A percentile compares a stretch with the other conserved stretches of the same genome.
Evolutionary conservation across 2,329 filamentous ascomycete genomes (phyloP).

Genomic region (Pezicula carpinea): DNA sequence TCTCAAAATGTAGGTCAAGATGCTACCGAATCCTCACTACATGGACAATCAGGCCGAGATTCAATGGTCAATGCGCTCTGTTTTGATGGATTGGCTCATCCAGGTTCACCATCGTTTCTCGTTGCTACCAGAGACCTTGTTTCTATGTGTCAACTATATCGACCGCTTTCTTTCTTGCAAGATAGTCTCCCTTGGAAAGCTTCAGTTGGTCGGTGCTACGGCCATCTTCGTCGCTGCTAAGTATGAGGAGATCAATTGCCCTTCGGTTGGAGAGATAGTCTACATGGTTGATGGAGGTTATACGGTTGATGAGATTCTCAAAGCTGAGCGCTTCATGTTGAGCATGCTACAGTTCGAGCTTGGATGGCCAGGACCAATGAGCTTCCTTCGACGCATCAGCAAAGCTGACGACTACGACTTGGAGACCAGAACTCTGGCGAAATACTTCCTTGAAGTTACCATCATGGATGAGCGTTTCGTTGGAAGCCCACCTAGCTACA

Average conservation of each 20-base stretch:
- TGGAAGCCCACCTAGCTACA: slow-evolving; percentile 81
- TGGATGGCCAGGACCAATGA: slow-evolving; percentile 98
- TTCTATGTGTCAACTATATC: slow-evolving; percentile 93
- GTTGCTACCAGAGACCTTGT: slow-evolving; percentile 89
- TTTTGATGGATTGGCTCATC: slow-evolving; percentile 96
- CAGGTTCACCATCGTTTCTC: slow-evolving; percentile 92
- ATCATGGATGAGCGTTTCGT: slow-evolving; percentile 99
- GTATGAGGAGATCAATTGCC: slow-evolving; percentile 98
- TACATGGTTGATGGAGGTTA: slow-evolving; percentile 98
- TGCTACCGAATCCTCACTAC: slow-evolving; percentile 87
- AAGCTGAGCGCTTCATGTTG: slow-evolving; percentile 97
- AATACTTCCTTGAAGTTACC: slow-evolving; percentile 95
- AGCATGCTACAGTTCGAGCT: slow-evolving; percentile 94
- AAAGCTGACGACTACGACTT: slow-evolving; percentile 98
- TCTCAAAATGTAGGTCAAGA: slow-evolving; percentile 50
- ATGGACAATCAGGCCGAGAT: slow-evolving; percentile 98
- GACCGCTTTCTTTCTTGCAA: slow-evolving; percentile 94
- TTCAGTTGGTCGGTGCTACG: slow-evolving; percentile 93
- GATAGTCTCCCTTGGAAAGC: slow-evolving; percentile 88
- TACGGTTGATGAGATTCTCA: slow-evolving; percentile 84
- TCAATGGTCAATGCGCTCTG: slow-evolving; percentile 97
- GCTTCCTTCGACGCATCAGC: slow-evolving; percentile 92
- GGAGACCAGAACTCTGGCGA: slow-evolving; percentile 90
- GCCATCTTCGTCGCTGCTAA: slow-evolving; percentile 95
- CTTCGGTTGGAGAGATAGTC: slow-evolving; percentile 89